Percentiles rank a stretch among this genome's conserved stretches.
Conservation (phyloP, 2,329 filamentous ascomycete species). For the Cladosporium sp. region DNA sequence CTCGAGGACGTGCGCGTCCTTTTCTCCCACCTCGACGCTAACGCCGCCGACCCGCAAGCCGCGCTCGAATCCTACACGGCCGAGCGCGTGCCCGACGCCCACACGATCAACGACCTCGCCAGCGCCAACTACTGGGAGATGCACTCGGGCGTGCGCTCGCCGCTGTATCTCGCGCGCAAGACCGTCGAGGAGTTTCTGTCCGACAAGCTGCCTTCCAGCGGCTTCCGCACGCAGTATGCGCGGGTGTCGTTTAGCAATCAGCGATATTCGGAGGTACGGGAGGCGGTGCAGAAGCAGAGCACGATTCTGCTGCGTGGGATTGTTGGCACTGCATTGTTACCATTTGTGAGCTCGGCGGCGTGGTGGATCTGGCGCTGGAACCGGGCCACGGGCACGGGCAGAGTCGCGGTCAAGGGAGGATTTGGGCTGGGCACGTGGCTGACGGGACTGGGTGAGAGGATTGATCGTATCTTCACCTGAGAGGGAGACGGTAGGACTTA, state of each 20-base stretch:
- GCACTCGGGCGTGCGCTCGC: constrained; percentile 75
- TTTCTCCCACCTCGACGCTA: constrained; percentile 70
- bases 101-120: constrained; percentile 88
- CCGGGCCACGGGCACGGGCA: constrained; percentile 8
- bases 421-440: constrained; percentile 10
- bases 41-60: constrained; percentile 27
- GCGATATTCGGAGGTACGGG: constrained; percentile 76
- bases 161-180: constrained; percentile 74
- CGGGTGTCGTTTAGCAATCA: constrained; percentile 92
- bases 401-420: constrained; percentile 2
- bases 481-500: not conserved
- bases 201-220: constrained; percentile 66
- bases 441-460: constrained; percentile 12
- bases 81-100: constrained; percentile 68
- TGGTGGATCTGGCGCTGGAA: constrained; percentile 26
- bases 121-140: constrained; percentile 91
- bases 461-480: constrained; percentile 20
- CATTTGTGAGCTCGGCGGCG: constrained; percentile 20
- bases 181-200: constrained; percentile 77
- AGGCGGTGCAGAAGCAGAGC: constrained; percentile 63
- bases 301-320: constrained; percentile 31
- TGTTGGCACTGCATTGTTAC: constrained; percentile 44
- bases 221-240: constrained; percentile 89
- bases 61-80: constrained; percentile 69
- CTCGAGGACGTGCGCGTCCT: constrained; percentile 89